phyloP scores from a whole-genome alignment of 106 monocot genomes.

The Dendrobium officinale region DNA sequence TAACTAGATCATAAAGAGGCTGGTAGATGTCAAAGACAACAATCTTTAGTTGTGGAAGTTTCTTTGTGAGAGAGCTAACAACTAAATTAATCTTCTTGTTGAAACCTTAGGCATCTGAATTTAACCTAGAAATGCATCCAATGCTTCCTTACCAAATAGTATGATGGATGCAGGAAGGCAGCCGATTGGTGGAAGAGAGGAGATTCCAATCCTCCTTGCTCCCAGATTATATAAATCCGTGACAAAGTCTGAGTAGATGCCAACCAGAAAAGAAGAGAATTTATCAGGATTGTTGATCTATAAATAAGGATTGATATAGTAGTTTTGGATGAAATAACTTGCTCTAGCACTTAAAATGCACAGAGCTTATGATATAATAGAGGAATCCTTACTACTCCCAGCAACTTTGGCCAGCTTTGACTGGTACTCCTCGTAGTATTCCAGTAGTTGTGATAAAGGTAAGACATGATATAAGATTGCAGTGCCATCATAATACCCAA shows the following conservation, averaged over 20 bases:
- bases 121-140: constrained; percentile 53
- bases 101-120: constrained; percentile 52
- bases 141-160: constrained; percentile 62
- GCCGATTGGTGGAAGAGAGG: constrained; percentile 65
- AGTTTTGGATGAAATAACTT: constrained; percentile 78
- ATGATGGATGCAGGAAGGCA: constrained; percentile 68
- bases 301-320: constrained; percentile 76
- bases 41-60: constrained; percentile 47
- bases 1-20: constrained; percentile 56
- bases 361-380: constrained; percentile 50
- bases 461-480: constrained; percentile 45
- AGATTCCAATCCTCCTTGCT: constrained; percentile 67
- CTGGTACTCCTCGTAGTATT: constrained; percentile 73
- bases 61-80: constrained; percentile 30
- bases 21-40: constrained; percentile 72
- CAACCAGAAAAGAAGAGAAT: constrained; percentile 48
- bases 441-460: constrained; percentile 57
- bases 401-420: constrained; percentile 47
- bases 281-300: constrained; percentile 34
- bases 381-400: constrained; percentile 31
- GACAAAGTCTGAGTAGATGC: constrained; percentile 46
- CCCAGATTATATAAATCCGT: constrained; percentile 47
- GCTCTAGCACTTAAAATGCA: constrained; percentile 62
- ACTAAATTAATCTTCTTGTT: constrained; percentile 53
- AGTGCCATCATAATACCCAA: constrained; percentile 66